phyloP scores from a whole-genome alignment of 768 basidiomycete species.

The Suillus brevipes region DNA sequence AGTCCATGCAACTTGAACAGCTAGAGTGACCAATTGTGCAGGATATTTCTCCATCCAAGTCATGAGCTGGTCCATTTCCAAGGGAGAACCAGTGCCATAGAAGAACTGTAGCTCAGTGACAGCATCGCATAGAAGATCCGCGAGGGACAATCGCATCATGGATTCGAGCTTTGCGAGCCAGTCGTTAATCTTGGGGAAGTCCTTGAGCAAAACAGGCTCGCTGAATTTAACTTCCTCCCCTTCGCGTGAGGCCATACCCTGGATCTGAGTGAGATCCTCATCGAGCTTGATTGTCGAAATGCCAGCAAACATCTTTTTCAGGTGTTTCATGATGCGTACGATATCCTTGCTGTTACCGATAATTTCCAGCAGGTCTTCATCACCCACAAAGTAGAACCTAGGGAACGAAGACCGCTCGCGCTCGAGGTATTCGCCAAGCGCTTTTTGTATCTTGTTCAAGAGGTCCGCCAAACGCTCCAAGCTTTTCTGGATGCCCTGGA shows the following conservation, averaged over 20 bases:
- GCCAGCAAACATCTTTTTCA: conserved; percentile 99
- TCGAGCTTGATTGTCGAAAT: conserved; percentile 87
- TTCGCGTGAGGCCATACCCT: conserved; percentile 93
- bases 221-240: conserved; percentile 91
- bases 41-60: conserved; percentile 93
- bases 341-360: conserved; percentile 99
- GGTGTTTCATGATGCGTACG: conserved; percentile 95
- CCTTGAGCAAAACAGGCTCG: conserved; percentile 82
- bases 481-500: conserved; percentile 94
- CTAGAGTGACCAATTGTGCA: conserved; percentile 94
- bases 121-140: conserved; percentile 75
- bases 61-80: conserved; percentile 73
- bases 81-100: conserved; percentile 63
- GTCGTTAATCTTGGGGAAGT: conserved; percentile 97
- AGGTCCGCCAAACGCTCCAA: conserved; percentile 95
- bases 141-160: conserved; percentile 90
- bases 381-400: conserved; percentile 99
- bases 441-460: conserved; percentile 98
- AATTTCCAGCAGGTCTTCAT: conserved; percentile 97
- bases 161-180: conserved; percentile 92
- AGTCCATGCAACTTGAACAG: conserved; percentile 95
- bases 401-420: conserved; percentile 97
- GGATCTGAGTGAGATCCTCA: conserved; percentile 84
- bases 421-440: conserved; percentile 97
- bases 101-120: conserved; percentile 79